Base-by-base conservation (phyloP, 495 filamentous ascomycete genomes). In the Margaritispora aquatica region DNA sequence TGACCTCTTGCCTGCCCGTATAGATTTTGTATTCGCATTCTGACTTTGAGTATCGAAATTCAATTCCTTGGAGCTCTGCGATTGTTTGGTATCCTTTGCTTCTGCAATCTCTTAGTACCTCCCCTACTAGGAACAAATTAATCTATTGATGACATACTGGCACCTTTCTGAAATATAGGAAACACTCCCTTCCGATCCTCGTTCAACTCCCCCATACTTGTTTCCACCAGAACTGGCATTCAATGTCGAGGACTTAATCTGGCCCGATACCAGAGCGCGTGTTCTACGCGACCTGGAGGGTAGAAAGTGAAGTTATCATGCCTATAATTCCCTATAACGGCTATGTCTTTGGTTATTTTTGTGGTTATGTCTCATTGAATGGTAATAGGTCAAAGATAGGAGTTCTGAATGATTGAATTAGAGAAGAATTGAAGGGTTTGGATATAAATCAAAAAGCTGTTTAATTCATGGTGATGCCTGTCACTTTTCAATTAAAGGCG, bases 141-240 rank as follows among this genome's bases (percentile, higher is more conserved):
- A 50, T 50, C 2, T 4, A 2, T 5, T 22, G 4, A 7, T 50
- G 59, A 61, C 63, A 22, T 63, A 68, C 66, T 68, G 24, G 57
- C 49, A 26, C 38, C 24, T 21, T 66, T 68, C 26, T 65, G 46
- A 51, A 68, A 68, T 0, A 68, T 41, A 49, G 66, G 60, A 58
- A 59, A 64, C 19, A 68, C 51, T 26, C 36, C 26, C 26, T 52
- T 66, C 51, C 55, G 27, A 13, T 60, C 58, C 56, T 61, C 54
- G 51, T 63, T 65, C 47, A 65, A 36, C 34, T 63, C 63, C 61
- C 60, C 63, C 60, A 66, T 65, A 17, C 57, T 66, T 41, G 44
- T 61, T 23, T 57, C 46, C 29, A 58, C 57, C 23, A 68, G 53
- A 20, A 53, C 61, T 44, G 66, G 62, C 66, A 68, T 68, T 44